Base-by-base conservation (phyloP, 495 filamentous ascomycete genomes). In the Hypoxylon subgilvum region DNA sequence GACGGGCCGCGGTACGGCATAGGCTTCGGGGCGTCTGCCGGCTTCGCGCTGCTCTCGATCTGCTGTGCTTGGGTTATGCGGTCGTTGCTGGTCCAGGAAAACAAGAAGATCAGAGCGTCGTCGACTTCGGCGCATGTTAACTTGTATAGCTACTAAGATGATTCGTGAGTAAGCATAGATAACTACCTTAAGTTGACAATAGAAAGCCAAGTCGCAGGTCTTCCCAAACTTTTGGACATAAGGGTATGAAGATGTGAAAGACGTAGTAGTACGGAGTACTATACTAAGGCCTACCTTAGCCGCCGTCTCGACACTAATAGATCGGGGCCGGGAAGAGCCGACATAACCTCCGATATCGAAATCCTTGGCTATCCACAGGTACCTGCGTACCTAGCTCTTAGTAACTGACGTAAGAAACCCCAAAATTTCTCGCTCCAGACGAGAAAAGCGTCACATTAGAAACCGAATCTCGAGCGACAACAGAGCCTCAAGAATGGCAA, bases 1-100 rank as follows among this genome's bases (percentile, higher is more conserved):
- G 71, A 79, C 31, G 73, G 54, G 44, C 77, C 79, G 2, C 62
- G 72, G 9, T 80, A 74, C 73, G 72, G 64, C 53, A 60, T 66
- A 16, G 66, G 57, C 1, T 63, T 69, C 21, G 52, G 57, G 0
- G 59, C 53, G 8, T 63, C 58, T 0, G 66, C 66, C 9, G 63
- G 57, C 6, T 66, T 69, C 17, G 52, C 63, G 6, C 52, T 69
- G 17, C 52, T 63, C 12, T 60, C 63, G 0, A 63, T 66, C 9
- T 50, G 55, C 13, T 53, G 49, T 13, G 57, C 57, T 13, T 63
- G 63, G 57, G 46, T 52, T 9, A 40, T 64, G 23, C 58, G 57
- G 23, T 40, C 25, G 17, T 30, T 57, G 35, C 40, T 69, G 16
- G 57, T 53, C 1, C 52, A 35, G 4, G 60, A 63, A 12, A 63